Conservation (phyloP, 768 basidiomycete genomes). For the Serendipita sp. region DNA sequence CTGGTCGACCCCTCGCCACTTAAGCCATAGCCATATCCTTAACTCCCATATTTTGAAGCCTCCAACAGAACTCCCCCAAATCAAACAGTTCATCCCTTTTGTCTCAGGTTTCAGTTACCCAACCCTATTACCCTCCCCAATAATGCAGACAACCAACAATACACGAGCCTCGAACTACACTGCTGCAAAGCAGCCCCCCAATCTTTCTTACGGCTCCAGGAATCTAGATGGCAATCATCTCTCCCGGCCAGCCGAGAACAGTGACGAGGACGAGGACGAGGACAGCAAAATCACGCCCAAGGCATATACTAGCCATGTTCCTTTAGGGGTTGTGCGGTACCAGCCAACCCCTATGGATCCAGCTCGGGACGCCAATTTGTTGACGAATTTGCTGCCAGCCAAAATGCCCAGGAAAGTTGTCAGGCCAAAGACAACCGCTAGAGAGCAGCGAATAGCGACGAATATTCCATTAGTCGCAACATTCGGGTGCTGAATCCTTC, state of each 20-base stretch:
- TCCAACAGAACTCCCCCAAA: no score
- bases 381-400: slow-evolving; percentile 33
- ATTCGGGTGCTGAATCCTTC: neutral
- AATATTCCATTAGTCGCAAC: neutral
- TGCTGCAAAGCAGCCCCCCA: neutral
- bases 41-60: no score
- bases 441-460: neutral
- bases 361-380: slow-evolving; percentile 15
- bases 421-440: neutral
- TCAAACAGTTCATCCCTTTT: no score
- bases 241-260: neutral
- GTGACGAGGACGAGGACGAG: neutral
- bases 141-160: no score
- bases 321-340: neutral
- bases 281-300: neutral
- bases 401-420: slow-evolving; percentile 18
- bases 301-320: neutral
- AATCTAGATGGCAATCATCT: neutral
- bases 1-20: no score
- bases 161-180: no score
- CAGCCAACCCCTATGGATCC: neutral
- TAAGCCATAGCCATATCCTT: no score
- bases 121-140: no score
- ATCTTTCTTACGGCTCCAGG: neutral
- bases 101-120: no score